phyloP scores from a whole-genome alignment of 2,329 filamentous ascomycete genomes.

The Chaetoscypha palmicola region DNA sequence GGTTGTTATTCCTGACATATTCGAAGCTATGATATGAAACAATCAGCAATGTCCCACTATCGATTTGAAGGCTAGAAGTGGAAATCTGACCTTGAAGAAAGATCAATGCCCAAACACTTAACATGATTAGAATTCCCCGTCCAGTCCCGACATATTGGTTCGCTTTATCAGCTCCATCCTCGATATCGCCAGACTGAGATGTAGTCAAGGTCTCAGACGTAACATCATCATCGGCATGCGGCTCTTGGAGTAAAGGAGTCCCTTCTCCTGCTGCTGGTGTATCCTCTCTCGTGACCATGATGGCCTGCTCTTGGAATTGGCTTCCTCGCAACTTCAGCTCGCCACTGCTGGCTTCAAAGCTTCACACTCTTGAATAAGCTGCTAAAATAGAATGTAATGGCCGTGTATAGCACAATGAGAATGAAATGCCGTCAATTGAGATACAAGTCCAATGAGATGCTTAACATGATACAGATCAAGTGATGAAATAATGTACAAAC shows the following conservation, averaged over 20 bases:
- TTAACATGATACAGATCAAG: too few relatives aligned
- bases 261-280: slow-evolving; percentile 10
- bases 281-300: not conserved
- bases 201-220: slow-evolving; percentile 15
- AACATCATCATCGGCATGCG: slow-evolving; percentile 10
- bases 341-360: not conserved
- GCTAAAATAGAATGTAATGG: too few relatives aligned
- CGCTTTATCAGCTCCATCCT: slow-evolving; percentile 19
- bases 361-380: too few relatives aligned
- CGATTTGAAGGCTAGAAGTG: too few relatives aligned
- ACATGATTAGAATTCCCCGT: slow-evolving; percentile 40
- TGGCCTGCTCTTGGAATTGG: too few relatives aligned
- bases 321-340: not conserved
- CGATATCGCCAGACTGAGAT: slow-evolving; percentile 16
- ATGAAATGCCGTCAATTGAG: too few relatives aligned
- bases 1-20: slow-evolving; percentile 76
- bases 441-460: too few relatives aligned
- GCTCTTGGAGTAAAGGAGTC: slow-evolving; percentile 20
- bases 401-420: too few relatives aligned
- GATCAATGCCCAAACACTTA: slow-evolving; percentile 49
- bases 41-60: not conserved
- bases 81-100: slow-evolving; percentile 49
- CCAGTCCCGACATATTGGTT: slow-evolving; percentile 25
- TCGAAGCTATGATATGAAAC: slow-evolving; percentile 36
- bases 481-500: too few relatives aligned